These are phyloP conservation scores for Neonectria punicea DNA, from an alignment of 2,329 filamentous ascomycete genomes.

Conservation along the genomic window DNA sequence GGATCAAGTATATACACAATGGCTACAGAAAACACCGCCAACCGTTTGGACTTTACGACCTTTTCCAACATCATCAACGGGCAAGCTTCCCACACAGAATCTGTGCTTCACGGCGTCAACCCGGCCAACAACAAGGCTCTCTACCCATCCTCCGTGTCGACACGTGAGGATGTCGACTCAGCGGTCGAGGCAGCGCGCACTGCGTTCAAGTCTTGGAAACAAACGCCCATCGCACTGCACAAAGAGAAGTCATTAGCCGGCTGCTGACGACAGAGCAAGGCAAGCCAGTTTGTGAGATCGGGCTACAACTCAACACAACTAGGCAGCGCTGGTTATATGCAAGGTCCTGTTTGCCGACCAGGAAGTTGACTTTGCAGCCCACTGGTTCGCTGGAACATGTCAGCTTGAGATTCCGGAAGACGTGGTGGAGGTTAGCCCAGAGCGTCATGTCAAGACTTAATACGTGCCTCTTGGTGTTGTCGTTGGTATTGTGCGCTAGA, in stretches of 20 bases:
- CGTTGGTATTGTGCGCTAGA: slow-evolving; percentile 14
- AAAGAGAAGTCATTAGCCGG: not conserved
- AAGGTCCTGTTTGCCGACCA: not conserved
- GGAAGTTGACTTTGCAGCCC: not conserved
- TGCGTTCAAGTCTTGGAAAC: not conserved
- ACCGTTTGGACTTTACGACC: not conserved
- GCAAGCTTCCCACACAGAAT: not conserved
- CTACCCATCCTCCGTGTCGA: not conserved
- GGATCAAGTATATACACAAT: not conserved
- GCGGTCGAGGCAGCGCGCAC: not conserved
- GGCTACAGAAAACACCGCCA: not conserved
- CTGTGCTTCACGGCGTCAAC: not conserved
- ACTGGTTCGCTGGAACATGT: slow-evolving; percentile 1
- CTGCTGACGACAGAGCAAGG: not conserved
- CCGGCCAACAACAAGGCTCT: not conserved
- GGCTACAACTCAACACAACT: not conserved
- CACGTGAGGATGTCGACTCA: not conserved
- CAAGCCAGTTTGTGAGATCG: not conserved
- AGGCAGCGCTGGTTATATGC: not conserved
- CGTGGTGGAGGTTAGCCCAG: not conserved
- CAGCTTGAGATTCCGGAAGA: slow-evolving; percentile 2
- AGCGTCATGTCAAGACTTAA: not conserved
- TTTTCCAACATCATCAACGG: slow-evolving; percentile 4
- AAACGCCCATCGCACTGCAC: not conserved
- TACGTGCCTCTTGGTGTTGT: slow-evolving; percentile 6